These are phyloP conservation scores for Wickerhamiella brachini DNA, from an alignment of 805 yeast genomes.

Conservation along the genomic window DNA sequence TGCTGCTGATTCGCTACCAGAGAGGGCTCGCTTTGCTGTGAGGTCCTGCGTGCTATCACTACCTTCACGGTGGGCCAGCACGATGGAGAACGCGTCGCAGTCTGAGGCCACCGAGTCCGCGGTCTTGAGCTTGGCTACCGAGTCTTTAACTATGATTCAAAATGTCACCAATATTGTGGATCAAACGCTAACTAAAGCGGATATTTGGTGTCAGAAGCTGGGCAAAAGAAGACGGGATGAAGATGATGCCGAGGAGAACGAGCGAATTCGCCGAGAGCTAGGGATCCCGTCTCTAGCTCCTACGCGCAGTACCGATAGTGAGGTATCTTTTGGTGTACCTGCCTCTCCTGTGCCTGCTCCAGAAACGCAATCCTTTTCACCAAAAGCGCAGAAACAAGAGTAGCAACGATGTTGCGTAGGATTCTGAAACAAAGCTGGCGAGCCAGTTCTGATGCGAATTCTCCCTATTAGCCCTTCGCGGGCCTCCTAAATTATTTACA, in stretches of 20 bases:
- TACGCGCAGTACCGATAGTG: constrained; percentile 1
- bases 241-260: constrained; percentile 5
- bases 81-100: constrained; percentile 16
- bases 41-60: constrained; percentile 62
- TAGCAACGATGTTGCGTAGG: no score
- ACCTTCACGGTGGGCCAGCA: constrained; percentile 58
- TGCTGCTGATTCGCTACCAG: constrained; percentile 61
- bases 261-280: background rate
- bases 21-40: constrained; percentile 66
- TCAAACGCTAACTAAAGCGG: constrained; percentile 74
- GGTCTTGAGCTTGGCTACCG: constrained; percentile 72
- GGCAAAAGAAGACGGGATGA: constrained; percentile 16
- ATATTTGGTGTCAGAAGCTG: constrained; percentile 46
- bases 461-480: background rate
- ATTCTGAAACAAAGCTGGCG: no score
- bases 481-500: background rate
- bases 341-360: background rate
- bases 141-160: constrained; percentile 74
- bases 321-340: background rate
- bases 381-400: background rate
- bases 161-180: constrained; percentile 75
- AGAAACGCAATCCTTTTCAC: background rate
- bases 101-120: constrained; percentile 40
- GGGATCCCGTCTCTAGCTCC: background rate
- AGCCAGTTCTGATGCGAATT: background rate